A percentile compares a stretch with the other conserved stretches of the same genome.
Evolutionary conservation across 2,329 filamentous ascomycete genomes (phyloP).

Genomic region (Diaporthe ampelina): DNA sequence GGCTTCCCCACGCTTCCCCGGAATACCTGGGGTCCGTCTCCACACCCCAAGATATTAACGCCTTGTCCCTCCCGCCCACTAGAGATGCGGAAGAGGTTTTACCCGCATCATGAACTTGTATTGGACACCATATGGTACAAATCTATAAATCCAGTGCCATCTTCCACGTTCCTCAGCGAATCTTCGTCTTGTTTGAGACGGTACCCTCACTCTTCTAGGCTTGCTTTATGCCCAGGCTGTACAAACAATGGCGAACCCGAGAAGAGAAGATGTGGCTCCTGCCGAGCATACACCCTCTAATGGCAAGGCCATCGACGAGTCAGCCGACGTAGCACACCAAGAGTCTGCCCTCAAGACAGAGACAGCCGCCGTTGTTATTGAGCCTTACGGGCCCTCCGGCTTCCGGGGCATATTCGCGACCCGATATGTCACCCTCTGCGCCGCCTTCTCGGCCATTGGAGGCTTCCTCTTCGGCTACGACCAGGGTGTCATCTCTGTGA

Average conservation of each 20-base stretch:
- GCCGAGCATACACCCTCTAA: conserved; percentile 3
- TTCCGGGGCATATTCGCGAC: conserved; percentile 29
- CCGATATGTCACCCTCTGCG: conserved; percentile 32
- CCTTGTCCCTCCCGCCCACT: background rate
- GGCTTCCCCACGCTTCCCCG: conserved; percentile 14
- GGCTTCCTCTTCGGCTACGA: conserved; percentile 40
- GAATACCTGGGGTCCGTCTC: conserved; percentile 1
- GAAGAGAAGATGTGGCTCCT: conserved; percentile 5
- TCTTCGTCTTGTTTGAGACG: background rate
- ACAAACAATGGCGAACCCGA: background rate
- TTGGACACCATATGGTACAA: background rate
- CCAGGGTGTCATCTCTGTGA: conserved; percentile 58
- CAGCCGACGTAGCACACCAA: conserved; percentile 15
- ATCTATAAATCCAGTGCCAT: conserved; percentile 4
- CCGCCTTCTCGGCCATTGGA: conserved; percentile 30
- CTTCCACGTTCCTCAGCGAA: background rate
- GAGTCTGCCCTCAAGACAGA: conserved; percentile 11
- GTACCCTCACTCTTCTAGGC: background rate
- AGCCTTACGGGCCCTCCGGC: conserved; percentile 20
- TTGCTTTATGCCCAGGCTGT: background rate
- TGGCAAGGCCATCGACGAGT: conserved; percentile 7
- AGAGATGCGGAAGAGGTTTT: background rate
- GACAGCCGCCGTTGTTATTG: background rate
- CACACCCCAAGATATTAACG: conserved; percentile 4
- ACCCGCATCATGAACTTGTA: background rate